Base-by-base conservation (phyloP, 768 basidiomycete species). In the Mrakia gelida region DNA sequence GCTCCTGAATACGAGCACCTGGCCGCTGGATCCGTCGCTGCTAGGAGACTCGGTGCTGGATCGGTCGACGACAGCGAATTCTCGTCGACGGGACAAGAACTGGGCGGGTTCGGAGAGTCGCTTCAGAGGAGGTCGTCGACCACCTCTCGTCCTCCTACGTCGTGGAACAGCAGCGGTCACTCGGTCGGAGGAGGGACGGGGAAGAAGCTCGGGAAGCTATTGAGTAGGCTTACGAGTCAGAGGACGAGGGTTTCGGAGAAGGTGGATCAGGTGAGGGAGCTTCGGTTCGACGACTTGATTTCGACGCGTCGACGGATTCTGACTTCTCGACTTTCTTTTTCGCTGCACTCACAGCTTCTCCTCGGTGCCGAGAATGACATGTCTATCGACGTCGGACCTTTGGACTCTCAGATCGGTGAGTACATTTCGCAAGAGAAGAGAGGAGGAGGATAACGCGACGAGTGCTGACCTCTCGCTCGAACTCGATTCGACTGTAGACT, bases 401-500 rank as follows among this genome's bases (percentile, higher is more conserved):
- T 73, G 71, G 71, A 73, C 28, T 32, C 38, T 43, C 71, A 73
- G 52, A 61, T 73, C 38, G 71, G 56, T 73, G 13, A 28, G 52
- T 56, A 3, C 9, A 10, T 9, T 13, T 21, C 30, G 16, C n/a
- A 2, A 13, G 28, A 23, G 16, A 9, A 28, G 18, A 23, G 16
- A 9, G 15, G 18, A 30, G 71, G 52, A 71, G 41, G 9, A 30
- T 2, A 10, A 49, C 38, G 65, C n/a, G 28, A 41, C 13, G 34
- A 61, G 63, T 34, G 30, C 67, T 76, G 65, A 52, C 54, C 49
- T 21, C 56, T 65, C 38, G 38, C 59, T 65, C 61, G 23, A 16
- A 26, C 38, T 59, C 59, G n/a, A 30, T 41, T 41, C 34, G 23
- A 21, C 30, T 34, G 0, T 61, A 76, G 71, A 76, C 71, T n/a